Evolutionary conservation across 106 monocot species (phyloP), one percentile per base, ranked within the genome.

Genomic region (Dioscorea zingiberensis): DNA sequence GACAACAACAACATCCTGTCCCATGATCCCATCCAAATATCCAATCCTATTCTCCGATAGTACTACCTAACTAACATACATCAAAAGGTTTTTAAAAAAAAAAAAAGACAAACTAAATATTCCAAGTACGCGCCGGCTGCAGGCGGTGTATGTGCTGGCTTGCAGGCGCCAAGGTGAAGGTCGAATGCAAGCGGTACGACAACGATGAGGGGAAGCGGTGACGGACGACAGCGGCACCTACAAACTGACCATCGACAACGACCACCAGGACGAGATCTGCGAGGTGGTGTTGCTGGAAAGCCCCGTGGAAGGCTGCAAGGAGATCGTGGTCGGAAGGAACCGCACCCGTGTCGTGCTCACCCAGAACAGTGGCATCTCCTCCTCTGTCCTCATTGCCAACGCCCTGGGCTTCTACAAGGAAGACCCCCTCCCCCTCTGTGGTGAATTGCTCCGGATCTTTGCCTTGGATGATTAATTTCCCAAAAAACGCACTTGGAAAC

Each of bases 401-500:
- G 53, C 84, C n/a, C 81, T 88, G 13, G 88, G 88, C 54, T 88
- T 78, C 81, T 69, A 84, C 75, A 77, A 60, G 62, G 58, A 53
- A 27, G 46, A 28, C 30, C 84, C 88, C 1, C 78, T 84, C 27
- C 63, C 62, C 16, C 23, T 57, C 25, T 74, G 79, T 56, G 64
- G 63, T 21, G 19, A 46, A 13, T 27, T 79, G n/a, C 63, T 73
- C 23, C 64, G 48, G 73, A 38, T 63, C 55, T 73, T 63, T 16
- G 63, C 51, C 27, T 22, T 68, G 24, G 66, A 15, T 13, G 61
- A 78, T 38, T 38, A 10, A 38, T 38, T 38, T 38, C 38, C 38
- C 38, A 38, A 38, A n/a, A n/a, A n/a, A n/a, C n/a, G n/a, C n/a
- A n/a, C n/a, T n/a, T n/a, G n/a, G n/a, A n/a, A n/a, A n/a, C n/a